These are phyloP conservation scores for Trypanosoma theileri DNA, from an alignment of 208 protist species.

Conservation along the genomic window DNA sequence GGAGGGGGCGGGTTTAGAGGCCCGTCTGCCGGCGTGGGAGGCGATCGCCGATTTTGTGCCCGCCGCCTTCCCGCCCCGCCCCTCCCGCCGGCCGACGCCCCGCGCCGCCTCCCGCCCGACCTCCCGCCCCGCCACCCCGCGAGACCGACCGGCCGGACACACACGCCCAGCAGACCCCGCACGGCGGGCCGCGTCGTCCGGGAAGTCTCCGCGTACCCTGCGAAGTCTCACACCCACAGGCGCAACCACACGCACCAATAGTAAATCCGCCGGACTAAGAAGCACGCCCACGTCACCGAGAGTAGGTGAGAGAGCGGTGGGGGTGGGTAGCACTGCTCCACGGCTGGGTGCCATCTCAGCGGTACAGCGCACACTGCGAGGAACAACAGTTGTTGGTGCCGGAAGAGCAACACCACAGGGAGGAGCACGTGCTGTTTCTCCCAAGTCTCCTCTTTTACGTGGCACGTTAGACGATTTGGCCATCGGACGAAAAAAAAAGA, in stretches of 20 bases:
- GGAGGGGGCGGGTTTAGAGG: slow-evolving; percentile 34
- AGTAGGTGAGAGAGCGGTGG: neutral
- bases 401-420: neutral
- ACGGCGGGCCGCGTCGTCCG: neutral
- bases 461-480: neutral
- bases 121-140: slow-evolving; percentile 8
- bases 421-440: neutral
- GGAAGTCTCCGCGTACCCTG: slow-evolving; percentile 5
- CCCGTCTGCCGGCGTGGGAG: slow-evolving; percentile 33
- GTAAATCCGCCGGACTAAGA: neutral
- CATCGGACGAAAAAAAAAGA: neutral
- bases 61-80: slow-evolving; percentile 28
- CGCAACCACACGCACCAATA: neutral
- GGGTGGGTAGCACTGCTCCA: too few species aligned
- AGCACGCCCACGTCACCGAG: slow-evolving; percentile 9
- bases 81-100: slow-evolving; percentile 2
- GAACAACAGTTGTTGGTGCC: neutral
- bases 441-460: slow-evolving; percentile 1
- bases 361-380: neutral
- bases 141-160: too few species aligned
- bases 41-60: slow-evolving; percentile 30
- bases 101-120: neutral
- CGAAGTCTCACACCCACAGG: slow-evolving; percentile 2
- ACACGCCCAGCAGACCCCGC: neutral
- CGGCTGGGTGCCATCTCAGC: too few species aligned